Conservation (phyloP, 2,329 filamentous ascomycete genomes). For the Cytospora leucostoma region DNA sequence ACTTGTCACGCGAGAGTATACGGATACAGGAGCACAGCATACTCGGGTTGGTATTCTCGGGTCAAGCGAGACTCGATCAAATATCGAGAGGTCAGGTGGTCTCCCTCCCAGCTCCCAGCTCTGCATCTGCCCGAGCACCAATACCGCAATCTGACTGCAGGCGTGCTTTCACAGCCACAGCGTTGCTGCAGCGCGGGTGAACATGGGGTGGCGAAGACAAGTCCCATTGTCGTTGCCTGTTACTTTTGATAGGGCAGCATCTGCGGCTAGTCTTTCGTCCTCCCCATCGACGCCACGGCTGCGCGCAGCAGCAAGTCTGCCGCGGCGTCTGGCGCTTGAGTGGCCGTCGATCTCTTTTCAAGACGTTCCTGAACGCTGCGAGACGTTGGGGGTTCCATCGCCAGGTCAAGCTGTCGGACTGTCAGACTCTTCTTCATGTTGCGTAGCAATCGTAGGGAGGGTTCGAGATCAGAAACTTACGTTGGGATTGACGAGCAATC, state of each 20-base stretch:
- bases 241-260: slow-evolving; percentile 16
- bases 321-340: slow-evolving; percentile 8
- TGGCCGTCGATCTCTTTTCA: background rate
- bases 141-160: slow-evolving; percentile 8
- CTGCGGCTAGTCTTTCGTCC: slow-evolving; percentile 11
- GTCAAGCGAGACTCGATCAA: background rate
- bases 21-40: slow-evolving; percentile 1
- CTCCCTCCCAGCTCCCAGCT: background rate
- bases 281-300: slow-evolving; percentile 9
- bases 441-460: background rate
- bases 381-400: background rate
- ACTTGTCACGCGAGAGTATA: background rate
- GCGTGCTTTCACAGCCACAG: slow-evolving; percentile 14
- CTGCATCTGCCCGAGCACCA: background rate
- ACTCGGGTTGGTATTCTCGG: slow-evolving; percentile 4
- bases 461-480: background rate
- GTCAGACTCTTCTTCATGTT: background rate
- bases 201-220: slow-evolving; percentile 15
- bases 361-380: background rate
- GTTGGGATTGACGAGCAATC: background rate
- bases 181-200: slow-evolving; percentile 14
- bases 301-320: background rate
- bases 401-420: background rate
- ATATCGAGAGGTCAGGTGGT: background rate
- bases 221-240: background rate